Conservation (phyloP, 495 filamentous ascomycete genomes). For the Neurospora sublineolata region DNA sequence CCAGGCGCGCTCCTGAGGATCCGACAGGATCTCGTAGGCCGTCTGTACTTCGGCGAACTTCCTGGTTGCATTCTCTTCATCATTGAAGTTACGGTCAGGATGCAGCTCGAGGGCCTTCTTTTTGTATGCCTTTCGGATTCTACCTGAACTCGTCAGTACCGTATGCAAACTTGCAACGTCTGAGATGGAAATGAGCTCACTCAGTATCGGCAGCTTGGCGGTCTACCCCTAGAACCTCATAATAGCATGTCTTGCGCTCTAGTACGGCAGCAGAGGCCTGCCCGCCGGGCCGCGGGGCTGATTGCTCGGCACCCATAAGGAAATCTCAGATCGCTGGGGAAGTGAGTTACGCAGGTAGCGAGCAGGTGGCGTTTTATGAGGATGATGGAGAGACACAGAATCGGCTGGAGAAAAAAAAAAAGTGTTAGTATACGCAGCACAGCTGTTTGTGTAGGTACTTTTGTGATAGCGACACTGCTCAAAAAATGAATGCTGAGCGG, state of each 20-base stretch:
- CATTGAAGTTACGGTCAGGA: conserved; percentile 86
- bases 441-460: not conserved
- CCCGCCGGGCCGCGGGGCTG: conserved; percentile 34
- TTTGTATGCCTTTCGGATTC: conserved; percentile 88
- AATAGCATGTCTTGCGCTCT: conserved; percentile 68
- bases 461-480: not conserved
- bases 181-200: conserved; percentile 36
- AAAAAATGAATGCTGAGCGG: not conserved
- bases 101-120: conserved; percentile 86
- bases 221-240: conserved; percentile 71
- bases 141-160: conserved; percentile 22
- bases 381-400: not conserved
- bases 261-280: conserved; percentile 3
- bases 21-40: conserved; percentile 89
- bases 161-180: not conserved
- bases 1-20: conserved; percentile 92
- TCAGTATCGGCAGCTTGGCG: conserved; percentile 69
- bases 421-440: not conserved
- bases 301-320: conserved; percentile 74
- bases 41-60: conserved; percentile 86
- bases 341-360: not conserved
- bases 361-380: not conserved
- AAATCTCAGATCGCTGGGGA: not conserved
- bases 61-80: conserved; percentile 68
- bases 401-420: not conserved